Evolutionary conservation across 169 alveolate genomes (phyloP).

Genomic region (Besnoitia besnoiti): DNA sequence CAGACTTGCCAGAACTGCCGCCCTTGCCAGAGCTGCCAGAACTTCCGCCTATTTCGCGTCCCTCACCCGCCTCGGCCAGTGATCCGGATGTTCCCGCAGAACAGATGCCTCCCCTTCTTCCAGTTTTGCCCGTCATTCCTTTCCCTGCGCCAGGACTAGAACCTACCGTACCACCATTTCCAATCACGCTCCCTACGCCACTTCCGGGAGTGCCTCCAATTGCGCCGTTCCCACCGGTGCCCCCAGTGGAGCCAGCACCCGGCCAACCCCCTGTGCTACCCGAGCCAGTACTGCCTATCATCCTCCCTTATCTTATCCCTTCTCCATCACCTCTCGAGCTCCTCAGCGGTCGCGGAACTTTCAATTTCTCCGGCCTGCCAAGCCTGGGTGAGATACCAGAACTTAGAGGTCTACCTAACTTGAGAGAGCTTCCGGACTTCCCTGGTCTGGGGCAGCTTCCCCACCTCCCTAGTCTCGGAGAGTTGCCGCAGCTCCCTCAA

Average conservation of each 20-base stretch:
- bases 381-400: neutral
- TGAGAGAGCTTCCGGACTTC: neutral
- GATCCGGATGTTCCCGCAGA: neutral
- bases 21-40: neutral
- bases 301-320: neutral
- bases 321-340: neutral
- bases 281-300: neutral
- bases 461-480: neutral
- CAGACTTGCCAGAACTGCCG: neutral
- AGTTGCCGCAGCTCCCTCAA: neutral
- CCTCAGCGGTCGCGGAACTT: neutral
- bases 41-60: neutral
- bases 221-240: neutral
- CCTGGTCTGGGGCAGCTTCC: constrained; percentile 21
- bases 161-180: neutral
- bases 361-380: neutral
- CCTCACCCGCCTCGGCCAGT: neutral
- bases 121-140: neutral
- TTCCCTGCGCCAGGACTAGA: neutral
- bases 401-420: neutral
- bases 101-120: neutral
- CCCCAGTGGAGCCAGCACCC: neutral
- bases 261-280: neutral
- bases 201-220: neutral
- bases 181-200: neutral